These are phyloP conservation scores for Ceratonia siliqua DNA, from an alignment of 306 rosid genomes.

Conservation along the genomic window DNA sequence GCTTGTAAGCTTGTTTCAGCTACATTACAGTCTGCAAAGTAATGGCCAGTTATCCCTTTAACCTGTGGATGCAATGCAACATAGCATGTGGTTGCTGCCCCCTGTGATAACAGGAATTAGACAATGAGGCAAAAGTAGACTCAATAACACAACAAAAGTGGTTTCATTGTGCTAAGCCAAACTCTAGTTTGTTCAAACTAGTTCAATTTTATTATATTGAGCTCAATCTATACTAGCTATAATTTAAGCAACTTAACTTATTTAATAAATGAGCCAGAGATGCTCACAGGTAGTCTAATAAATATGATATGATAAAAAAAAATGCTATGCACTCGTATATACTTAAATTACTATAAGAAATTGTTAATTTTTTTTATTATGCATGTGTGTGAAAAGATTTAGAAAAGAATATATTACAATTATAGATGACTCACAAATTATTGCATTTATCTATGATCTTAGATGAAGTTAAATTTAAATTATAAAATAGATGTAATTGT, in stretches of 20 bases:
- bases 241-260: background rate
- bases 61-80: constrained; percentile 62
- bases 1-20: constrained; percentile 57
- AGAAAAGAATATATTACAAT: too few relatives aligned
- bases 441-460: background rate
- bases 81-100: constrained; percentile 72
- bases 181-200: background rate
- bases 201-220: background rate
- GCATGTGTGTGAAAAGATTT: background rate
- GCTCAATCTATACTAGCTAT: too few relatives aligned
- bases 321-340: background rate
- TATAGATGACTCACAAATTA: background rate
- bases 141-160: background rate
- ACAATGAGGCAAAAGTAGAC: background rate
- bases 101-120: constrained; percentile 35
- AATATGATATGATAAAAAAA: background rate
- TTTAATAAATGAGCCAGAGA: background rate
- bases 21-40: constrained; percentile 48
- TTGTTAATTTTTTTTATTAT: too few relatives aligned
- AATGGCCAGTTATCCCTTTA: constrained; percentile 49
- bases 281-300: background rate
- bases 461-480: background rate
- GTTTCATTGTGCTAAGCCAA: background rate
- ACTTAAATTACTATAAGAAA: background rate
- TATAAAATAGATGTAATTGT: too few relatives aligned